Evolutionary conservation across 768 basidiomycete genomes (phyloP).

Genomic region (Auriscalpium vulgare): DNA sequence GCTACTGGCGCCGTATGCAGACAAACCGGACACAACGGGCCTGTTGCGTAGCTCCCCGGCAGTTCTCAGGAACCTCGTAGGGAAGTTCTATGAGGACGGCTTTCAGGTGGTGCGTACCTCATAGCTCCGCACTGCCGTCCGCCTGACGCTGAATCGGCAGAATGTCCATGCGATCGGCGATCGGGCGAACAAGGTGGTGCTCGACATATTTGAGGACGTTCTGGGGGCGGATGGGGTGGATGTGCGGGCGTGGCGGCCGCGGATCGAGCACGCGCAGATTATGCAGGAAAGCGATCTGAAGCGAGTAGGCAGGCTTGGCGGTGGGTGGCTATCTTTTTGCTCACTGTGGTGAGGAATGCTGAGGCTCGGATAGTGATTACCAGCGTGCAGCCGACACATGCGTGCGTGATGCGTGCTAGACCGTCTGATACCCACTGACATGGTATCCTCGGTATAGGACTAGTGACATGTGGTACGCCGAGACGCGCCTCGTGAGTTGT

Average conservation of each 20-base stretch:
- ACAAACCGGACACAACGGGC: constrained; percentile 65
- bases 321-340: constrained; percentile 30
- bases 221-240: constrained; percentile 19
- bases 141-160: constrained; percentile 30
- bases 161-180: constrained; percentile 89
- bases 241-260: constrained; percentile 49
- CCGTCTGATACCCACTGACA: not conserved
- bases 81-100: constrained; percentile 58
- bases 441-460: constrained; percentile 35
- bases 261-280: constrained; percentile 94
- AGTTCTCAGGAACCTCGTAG: constrained; percentile 44
- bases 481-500: constrained; percentile 55
- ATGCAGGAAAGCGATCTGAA: constrained; percentile 62
- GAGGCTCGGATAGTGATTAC: constrained; percentile 58
- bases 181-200: constrained; percentile 72
- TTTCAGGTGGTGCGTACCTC: constrained; percentile 71
- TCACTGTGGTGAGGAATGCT: not conserved
- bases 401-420: constrained; percentile 34
- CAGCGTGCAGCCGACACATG: constrained; percentile 91
- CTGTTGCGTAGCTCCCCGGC: constrained; percentile 55
- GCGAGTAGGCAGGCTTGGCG: constrained; percentile 63
- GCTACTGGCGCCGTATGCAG: constrained; percentile 74
- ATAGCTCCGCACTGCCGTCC: not conserved
- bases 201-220: constrained; percentile 76
- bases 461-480: constrained; percentile 91